These are phyloP conservation scores for Halophytophthora batemanensis DNA, from an alignment of 352 stramenopile species.

Conservation along the genomic window DNA sequence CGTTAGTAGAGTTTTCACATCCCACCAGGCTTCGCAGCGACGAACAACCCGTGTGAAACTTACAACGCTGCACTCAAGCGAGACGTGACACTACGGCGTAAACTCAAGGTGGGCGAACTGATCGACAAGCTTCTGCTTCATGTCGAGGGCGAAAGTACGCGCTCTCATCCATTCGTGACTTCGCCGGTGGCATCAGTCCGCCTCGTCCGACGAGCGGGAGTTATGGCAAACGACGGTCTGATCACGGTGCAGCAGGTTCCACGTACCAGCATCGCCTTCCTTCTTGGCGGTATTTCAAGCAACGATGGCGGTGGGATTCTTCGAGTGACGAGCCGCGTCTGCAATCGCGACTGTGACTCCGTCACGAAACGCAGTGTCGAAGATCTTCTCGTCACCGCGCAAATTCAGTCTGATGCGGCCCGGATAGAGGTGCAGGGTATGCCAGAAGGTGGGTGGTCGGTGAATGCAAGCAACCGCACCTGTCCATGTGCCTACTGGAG, in stretches of 20 bases:
- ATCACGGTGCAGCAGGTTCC: background rate
- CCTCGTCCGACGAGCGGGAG: background rate
- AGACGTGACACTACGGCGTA: constrained; percentile 14
- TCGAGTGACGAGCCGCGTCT: background rate
- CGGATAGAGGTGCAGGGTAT: constrained; percentile 7
- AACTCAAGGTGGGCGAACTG: constrained; percentile 5
- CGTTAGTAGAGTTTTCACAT: constrained; percentile 19
- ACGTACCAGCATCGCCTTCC: constrained; percentile 1
- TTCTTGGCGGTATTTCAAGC: background rate
- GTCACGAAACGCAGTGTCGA: background rate
- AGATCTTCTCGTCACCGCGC: background rate
- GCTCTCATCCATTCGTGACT: background rate
- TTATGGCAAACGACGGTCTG: constrained; percentile 1
- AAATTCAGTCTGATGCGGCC: constrained; percentile 1
- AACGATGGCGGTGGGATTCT: background rate
- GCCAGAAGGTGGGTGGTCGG: constrained; percentile 1
- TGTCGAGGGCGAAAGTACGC: background rate
- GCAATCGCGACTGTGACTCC: background rate
- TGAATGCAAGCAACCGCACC: background rate
- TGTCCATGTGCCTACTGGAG: constrained; percentile 6
- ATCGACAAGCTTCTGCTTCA: constrained; percentile 3
- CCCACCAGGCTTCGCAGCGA: constrained; percentile 11
- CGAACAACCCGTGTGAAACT: constrained; percentile 25
- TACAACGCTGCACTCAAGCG: constrained; percentile 27
- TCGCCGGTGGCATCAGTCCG: background rate